Conservation (phyloP, 2,329 filamentous ascomycete genomes). For the Alternaria atra region DNA sequence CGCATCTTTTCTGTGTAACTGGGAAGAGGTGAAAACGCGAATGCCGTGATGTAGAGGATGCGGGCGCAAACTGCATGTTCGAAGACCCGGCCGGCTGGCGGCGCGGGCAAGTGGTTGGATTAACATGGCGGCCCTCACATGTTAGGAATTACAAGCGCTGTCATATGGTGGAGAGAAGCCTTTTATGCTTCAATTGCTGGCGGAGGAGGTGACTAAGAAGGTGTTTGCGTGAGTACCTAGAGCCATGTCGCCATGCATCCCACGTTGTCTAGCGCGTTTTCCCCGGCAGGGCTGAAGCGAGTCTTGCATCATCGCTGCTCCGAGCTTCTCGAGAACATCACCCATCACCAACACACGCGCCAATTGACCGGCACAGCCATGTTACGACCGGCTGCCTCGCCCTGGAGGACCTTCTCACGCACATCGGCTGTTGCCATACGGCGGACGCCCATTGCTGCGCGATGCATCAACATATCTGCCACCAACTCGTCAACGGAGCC, state of each 20-base stretch:
- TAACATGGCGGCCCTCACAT: conserved; percentile 46
- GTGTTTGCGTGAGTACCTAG: conserved; percentile 8
- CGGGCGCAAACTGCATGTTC: conserved; percentile 27
- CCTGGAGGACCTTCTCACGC: conserved; percentile 33
- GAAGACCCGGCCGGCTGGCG: conserved; percentile 40
- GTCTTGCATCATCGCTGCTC: conserved; percentile 23
- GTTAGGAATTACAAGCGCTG: conserved; percentile 14
- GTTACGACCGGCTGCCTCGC: conserved; percentile 43
- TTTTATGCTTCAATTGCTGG: conserved; percentile 14
- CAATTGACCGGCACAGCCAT: conserved; percentile 43
- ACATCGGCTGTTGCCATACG: conserved; percentile 22
- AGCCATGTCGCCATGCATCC: conserved; percentile 8
- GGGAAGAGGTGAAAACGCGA: conserved; percentile 57
- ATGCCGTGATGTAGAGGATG: conserved; percentile 31
- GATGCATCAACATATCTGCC: conserved; percentile 58
- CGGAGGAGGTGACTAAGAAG: not conserved
- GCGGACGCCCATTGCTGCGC: conserved; percentile 30
- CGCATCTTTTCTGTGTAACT: conserved; percentile 56
- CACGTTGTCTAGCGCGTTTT: conserved; percentile 13
- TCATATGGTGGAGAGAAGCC: not conserved
- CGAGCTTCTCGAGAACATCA: conserved; percentile 5
- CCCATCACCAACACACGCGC: conserved; percentile 19
- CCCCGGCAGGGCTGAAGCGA: conserved; percentile 14
- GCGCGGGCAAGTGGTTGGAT: conserved; percentile 48
- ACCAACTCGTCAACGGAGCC: conserved; percentile 54